Evolutionary conservation across 495 filamentous ascomycete genomes (phyloP).

Genomic region (Astrothelium macrocarpum): DNA sequence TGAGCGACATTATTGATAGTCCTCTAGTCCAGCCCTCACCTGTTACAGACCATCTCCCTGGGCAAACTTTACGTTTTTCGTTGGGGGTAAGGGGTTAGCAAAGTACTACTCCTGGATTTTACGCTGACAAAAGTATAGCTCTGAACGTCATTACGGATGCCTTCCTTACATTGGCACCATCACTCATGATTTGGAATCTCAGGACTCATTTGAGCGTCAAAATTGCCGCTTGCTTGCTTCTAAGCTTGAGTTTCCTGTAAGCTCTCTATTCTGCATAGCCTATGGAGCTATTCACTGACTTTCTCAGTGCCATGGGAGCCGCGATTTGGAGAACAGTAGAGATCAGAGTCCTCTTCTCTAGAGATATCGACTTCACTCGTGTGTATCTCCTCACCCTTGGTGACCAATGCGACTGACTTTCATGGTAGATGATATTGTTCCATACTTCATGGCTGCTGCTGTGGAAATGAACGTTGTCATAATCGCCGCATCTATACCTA

Average conservation of each 20-base stretch:
- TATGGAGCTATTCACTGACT: not conserved
- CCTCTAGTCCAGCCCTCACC: not conserved
- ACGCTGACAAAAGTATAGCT: not conserved
- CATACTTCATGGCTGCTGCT: not conserved
- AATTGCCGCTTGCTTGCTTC: conserved; percentile 1
- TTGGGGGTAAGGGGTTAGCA: not conserved
- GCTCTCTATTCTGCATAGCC: not conserved
- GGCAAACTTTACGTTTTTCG: not conserved
- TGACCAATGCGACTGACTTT: not conserved
- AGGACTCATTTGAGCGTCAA: conserved; percentile 7
- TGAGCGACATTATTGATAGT: not conserved
- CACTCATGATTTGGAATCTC: conserved; percentile 4
- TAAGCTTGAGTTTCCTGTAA: conserved; percentile 9
- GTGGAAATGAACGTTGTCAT: conserved; percentile 9
- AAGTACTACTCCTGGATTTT: too few relatives aligned
- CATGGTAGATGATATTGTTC: not conserved
- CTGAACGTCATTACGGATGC: conserved; percentile 4
- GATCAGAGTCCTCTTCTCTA: not conserved
- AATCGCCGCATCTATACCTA: conserved; percentile 7
- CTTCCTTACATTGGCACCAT: conserved; percentile 6
- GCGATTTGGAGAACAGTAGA: conserved; percentile 7
- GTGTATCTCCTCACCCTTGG: not conserved
- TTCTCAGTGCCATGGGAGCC: conserved; percentile 8
- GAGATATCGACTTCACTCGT: conserved; percentile 7
- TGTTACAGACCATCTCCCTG: not conserved